phyloP scores from a whole-genome alignment of 2,329 filamentous ascomycete species.

The Chrysosporium queenslandicum region DNA sequence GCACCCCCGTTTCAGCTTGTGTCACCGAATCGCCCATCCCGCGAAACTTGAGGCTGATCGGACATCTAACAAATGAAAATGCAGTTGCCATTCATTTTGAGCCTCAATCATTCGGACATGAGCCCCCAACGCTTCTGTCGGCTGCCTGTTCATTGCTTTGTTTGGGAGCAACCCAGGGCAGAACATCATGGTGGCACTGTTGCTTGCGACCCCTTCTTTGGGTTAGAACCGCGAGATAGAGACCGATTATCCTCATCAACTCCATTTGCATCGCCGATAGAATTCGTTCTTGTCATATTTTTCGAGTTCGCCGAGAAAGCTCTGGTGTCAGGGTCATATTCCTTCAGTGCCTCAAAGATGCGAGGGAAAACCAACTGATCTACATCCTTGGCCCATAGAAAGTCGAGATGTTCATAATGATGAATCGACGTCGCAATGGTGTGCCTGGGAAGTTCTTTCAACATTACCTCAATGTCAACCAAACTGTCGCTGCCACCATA shows the following conservation, averaged over 20 bases:
- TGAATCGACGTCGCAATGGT: conserved; percentile 79
- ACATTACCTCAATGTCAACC: conserved; percentile 87
- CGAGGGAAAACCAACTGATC: conserved; percentile 77
- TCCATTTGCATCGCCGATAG: background rate
- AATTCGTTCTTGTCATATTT: background rate
- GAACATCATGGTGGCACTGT: background rate
- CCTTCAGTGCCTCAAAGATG: conserved; percentile 79
- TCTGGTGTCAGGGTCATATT: conserved; percentile 36
- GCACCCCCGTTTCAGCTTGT: background rate
- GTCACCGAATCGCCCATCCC: background rate
- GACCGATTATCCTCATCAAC: background rate
- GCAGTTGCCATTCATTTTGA: background rate
- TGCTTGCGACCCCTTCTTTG: background rate
- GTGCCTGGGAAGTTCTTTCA: conserved; percentile 72
- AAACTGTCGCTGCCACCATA: conserved; percentile 91
- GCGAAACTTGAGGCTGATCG: background rate
- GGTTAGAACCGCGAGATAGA: background rate
- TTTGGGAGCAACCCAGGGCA: background rate
- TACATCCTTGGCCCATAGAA: conserved; percentile 85
- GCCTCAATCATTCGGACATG: background rate
- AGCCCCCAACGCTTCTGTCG: background rate
- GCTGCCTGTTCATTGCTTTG: background rate
- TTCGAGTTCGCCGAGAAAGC: background rate
- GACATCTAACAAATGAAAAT: background rate
- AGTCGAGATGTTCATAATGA: conserved; percentile 94